These are phyloP conservation scores for Fusarium xyrophilum DNA, from an alignment of 2,329 filamentous ascomycete species.

Conservation along the genomic window DNA sequence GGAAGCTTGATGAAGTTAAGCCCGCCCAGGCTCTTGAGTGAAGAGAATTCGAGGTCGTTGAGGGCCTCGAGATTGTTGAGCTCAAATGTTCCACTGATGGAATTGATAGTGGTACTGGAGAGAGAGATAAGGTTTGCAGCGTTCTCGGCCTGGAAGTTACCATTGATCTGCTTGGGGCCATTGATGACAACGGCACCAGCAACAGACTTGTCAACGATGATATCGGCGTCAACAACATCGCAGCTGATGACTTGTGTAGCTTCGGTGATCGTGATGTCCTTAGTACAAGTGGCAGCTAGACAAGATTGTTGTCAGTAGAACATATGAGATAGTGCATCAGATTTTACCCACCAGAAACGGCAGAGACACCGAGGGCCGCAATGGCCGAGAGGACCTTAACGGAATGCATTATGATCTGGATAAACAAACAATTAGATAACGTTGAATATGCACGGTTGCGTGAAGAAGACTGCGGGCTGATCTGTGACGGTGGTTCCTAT, in stretches of 20 bases:
- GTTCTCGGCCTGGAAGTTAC: constrained; percentile 68
- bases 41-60: constrained; percentile 69
- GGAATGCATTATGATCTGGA: constrained; percentile 55
- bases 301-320: neutral
- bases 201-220: constrained; percentile 67
- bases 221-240: constrained; percentile 70
- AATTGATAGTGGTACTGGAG: constrained; percentile 64
- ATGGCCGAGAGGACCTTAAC: constrained; percentile 55
- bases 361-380: constrained; percentile 50
- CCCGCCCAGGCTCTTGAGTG: constrained; percentile 68
- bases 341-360: constrained; percentile 52
- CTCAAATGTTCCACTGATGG: constrained; percentile 73
- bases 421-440: constrained; percentile 27
- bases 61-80: constrained; percentile 74
- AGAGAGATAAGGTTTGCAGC: constrained; percentile 66
- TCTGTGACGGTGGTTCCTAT: constrained; percentile 21
- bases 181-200: constrained; percentile 66
- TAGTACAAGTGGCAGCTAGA: constrained; percentile 49
- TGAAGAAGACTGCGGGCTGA: neutral
- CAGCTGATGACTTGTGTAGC: constrained; percentile 71
- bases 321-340: fast-evolving
- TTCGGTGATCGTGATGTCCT: constrained; percentile 68
- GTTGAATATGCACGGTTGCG: neutral
- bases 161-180: constrained; percentile 63
- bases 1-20: constrained; percentile 79